Evolutionary conservation across 2,329 filamentous ascomycete genomes (phyloP).

Genomic region (Diplodia sapinea): DNA sequence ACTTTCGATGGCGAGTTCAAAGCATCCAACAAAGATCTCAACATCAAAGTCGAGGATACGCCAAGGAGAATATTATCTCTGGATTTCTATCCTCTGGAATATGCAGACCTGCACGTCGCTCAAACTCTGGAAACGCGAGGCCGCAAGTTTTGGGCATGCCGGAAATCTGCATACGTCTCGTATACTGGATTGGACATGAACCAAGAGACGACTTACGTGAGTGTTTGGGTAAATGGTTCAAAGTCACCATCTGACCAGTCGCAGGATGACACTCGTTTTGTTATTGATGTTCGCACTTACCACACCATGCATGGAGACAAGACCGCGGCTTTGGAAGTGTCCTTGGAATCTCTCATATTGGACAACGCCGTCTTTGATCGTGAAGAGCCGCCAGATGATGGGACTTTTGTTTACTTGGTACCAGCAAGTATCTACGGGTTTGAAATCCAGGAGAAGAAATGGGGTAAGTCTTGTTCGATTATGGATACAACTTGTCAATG

Average conservation of each 20-base stretch:
- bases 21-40: fast-evolving
- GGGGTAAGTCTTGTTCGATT: not conserved
- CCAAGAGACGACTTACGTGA: not conserved
- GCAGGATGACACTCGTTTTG: not conserved
- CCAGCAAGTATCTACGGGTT: not conserved
- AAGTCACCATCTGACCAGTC: not conserved
- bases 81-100: not conserved
- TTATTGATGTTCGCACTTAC: not conserved
- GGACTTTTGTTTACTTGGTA: not conserved
- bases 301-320: not conserved
- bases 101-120: not conserved
- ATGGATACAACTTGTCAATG: too few relatives aligned
- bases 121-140: not conserved
- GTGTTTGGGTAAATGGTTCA: not conserved
- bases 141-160: not conserved
- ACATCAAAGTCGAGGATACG: not conserved
- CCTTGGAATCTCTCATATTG: not conserved
- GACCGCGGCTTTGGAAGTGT: constrained; percentile 32
- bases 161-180: not conserved
- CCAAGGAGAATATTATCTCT: not conserved
- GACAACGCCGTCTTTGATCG: not conserved
- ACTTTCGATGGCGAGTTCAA: not conserved
- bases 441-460: not conserved
- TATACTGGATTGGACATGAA: not conserved
- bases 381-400: not conserved